Conservation (phyloP, 768 basidiomycete genomes). For the Pisolithus tinctorius region DNA sequence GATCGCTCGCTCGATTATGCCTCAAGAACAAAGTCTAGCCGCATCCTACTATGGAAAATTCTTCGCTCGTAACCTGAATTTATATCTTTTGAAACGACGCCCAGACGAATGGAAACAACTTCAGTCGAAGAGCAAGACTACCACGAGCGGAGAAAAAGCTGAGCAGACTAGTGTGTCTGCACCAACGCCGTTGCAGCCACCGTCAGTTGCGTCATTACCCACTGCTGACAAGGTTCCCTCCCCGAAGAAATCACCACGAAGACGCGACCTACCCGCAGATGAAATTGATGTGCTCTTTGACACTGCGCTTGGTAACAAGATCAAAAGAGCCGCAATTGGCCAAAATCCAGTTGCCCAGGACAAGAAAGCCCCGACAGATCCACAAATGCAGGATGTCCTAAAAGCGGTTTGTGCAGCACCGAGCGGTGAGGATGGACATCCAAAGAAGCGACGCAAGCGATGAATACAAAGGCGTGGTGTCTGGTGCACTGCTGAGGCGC, state of each 20-base stretch:
- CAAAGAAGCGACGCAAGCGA: conserved; percentile 25
- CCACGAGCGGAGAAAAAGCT: conserved; percentile 12
- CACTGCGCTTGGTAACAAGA: conserved; percentile 47
- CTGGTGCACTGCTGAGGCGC: too few relatives aligned
- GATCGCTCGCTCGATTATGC: conserved; percentile 74
- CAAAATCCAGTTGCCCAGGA: conserved; percentile 5
- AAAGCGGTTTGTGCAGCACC: conserved; percentile 58
- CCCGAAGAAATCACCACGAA: conserved; percentile 38
- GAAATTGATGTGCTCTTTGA: conserved; percentile 77
- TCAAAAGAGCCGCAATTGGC: conserved; percentile 47
- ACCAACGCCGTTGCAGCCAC: conserved; percentile 6
- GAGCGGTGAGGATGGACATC: conserved; percentile 33
- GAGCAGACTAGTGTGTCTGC: background rate
- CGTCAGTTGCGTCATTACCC: too few relatives aligned
- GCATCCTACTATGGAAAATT: conserved; percentile 83
- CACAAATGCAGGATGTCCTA: conserved; percentile 42
- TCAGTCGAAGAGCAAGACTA: conserved; percentile 42
- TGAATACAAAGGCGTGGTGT: background rate
- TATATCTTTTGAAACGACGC: conserved; percentile 69
- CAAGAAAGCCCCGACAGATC: conserved; percentile 21
- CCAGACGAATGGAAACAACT: conserved; percentile 81
- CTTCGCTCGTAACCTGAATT: conserved; percentile 71
- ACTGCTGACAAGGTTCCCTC: conserved; percentile 1
- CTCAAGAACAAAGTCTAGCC: conserved; percentile 64
- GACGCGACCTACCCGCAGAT: conserved; percentile 40